Evolutionary conservation across 2,329 filamentous ascomycete species (phyloP), one percentile per base, ranked within the genome.

Genomic region (Aspergillus sojae): DNA sequence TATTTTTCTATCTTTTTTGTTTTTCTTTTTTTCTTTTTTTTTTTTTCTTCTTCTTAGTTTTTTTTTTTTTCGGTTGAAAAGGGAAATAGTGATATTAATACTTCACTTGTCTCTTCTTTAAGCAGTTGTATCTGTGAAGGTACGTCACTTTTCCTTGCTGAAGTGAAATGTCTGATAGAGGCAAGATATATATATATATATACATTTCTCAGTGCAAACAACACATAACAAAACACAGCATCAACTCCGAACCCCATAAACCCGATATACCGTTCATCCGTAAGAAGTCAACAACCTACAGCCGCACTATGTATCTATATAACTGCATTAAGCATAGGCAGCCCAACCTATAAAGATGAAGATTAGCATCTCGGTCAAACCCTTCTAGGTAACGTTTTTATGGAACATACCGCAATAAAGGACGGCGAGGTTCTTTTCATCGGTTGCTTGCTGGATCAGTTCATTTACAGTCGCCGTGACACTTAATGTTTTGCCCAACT

Each of bases 391-490:
- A 52, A 19, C 39, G 43, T 52, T 19, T 61, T 45, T 28, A 45
- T 36, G 34, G 50, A 53, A 78, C 86, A 74, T 81, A 89, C 89
- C 90, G 72, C 89, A 90, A 81, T 94, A 99, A 71, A 99, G 80
- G 48, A 97, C 89, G 2, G 95, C 94, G 72, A 99, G 77, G 75
- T 99, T 97, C 69, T 87, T 87, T 81, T 97, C 94, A 78, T 99
- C 95, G 1, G 91, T 94, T 9, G 95, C 94, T 80, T 96, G 91
- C 75, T 97, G 95, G 68, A 99, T 99, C 67, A 99, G 80, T 75
- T 99, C 95, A 73, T 97, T 98, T 60, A 99, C 95, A 16, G 93
- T 97, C 3, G 95, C 96, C 61, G 91, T 92, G 21, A 97, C 94
- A 76, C 94, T 99, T 75, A 99, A 79, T 2, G 92, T 94, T 83